These are phyloP conservation scores for Kwoniella heveanensis DNA, from an alignment of 768 basidiomycete genomes.

Conservation along the genomic window DNA sequence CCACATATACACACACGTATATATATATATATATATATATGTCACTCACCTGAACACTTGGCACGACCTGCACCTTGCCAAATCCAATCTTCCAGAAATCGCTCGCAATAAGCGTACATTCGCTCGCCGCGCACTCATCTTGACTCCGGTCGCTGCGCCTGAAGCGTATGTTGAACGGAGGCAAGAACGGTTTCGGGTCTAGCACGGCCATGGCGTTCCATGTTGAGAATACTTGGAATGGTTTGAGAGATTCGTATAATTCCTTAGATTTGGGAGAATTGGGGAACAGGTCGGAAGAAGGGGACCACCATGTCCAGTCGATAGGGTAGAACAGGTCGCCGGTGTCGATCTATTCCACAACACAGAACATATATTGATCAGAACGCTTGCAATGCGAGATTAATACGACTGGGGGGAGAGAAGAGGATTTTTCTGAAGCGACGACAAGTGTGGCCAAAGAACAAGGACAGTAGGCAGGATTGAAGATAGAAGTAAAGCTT, in stretches of 20 bases:
- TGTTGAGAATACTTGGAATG: slow-evolving; percentile 53
- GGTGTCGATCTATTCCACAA: slow-evolving; percentile 31
- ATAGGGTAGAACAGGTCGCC: slow-evolving; percentile 56
- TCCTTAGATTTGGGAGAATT: slow-evolving; percentile 30
- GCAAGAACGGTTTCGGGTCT: slow-evolving; percentile 49
- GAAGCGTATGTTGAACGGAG: slow-evolving; percentile 50
- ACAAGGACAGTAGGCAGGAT: neutral
- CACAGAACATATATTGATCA: neutral
- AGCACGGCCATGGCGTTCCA: slow-evolving; percentile 55
- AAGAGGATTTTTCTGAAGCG: too few relatives aligned
- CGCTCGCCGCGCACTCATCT: slow-evolving; percentile 51
- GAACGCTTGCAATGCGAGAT: too few relatives aligned
- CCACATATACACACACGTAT: too few relatives aligned
- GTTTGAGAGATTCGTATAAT: slow-evolving; percentile 35
- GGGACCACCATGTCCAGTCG: slow-evolving; percentile 47
- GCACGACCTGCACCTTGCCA: slow-evolving; percentile 52
- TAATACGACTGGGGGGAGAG: too few relatives aligned
- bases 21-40: too few relatives aligned
- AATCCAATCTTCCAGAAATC: slow-evolving; percentile 53
- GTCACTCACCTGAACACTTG: slow-evolving; percentile 54
- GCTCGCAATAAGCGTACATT: slow-evolving; percentile 44
- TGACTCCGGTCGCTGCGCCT: slow-evolving; percentile 35
- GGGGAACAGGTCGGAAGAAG: slow-evolving; percentile 47
- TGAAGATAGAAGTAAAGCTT: too few relatives aligned
- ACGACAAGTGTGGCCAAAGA: too few relatives aligned